A percentile compares a stretch with the other conserved stretches of the same genome.
phyloP scores from a whole-genome alignment of 2,329 filamentous ascomycete species.

The Colletotrichum tabaci region DNA sequence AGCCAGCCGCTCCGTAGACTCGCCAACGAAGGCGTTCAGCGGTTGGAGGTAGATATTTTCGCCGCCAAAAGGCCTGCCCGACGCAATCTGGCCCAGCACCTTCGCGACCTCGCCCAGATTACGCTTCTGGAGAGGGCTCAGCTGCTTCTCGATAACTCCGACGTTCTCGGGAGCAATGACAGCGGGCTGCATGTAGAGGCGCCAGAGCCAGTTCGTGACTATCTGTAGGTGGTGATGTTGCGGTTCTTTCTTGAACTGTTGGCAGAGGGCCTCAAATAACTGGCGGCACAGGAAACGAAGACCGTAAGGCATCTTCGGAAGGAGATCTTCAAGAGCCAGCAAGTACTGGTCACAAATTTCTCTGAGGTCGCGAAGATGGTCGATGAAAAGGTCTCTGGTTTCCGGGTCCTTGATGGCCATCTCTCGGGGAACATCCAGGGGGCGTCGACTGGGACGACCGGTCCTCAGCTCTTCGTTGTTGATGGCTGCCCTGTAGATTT shows the following conservation, averaged over 20 bases:
- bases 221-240: slow-evolving; percentile 84
- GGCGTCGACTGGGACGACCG: slow-evolving; percentile 84
- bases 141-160: slow-evolving; percentile 89
- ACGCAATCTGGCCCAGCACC: slow-evolving; percentile 89
- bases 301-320: slow-evolving; percentile 93
- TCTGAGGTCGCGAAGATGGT: slow-evolving; percentile 91
- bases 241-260: slow-evolving; percentile 85
- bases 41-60: slow-evolving; percentile 97
- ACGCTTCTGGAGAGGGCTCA: slow-evolving; percentile 92
- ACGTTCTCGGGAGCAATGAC: slow-evolving; percentile 92
- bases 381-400: slow-evolving; percentile 92
- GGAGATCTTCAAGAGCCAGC: slow-evolving; percentile 81
- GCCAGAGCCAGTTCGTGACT: slow-evolving; percentile 94
- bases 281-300: slow-evolving; percentile 90
- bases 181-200: slow-evolving; percentile 91
- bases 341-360: slow-evolving; percentile 97
- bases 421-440: slow-evolving; percentile 88
- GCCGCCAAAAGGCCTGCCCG: slow-evolving; percentile 90
- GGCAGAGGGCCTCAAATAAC: slow-evolving; percentile 83
- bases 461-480: slow-evolving; percentile 98
- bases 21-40: slow-evolving; percentile 89
- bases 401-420: slow-evolving; percentile 96
- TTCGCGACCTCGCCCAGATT: slow-evolving; percentile 93
- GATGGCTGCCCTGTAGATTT: slow-evolving; percentile 95
- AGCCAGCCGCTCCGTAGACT: slow-evolving; percentile 85